A percentile compares a stretch with the other conserved stretches of the same genome.
Evolutionary conservation across 106 monocot species (phyloP).

Genomic region (Allium cepa): DNA sequence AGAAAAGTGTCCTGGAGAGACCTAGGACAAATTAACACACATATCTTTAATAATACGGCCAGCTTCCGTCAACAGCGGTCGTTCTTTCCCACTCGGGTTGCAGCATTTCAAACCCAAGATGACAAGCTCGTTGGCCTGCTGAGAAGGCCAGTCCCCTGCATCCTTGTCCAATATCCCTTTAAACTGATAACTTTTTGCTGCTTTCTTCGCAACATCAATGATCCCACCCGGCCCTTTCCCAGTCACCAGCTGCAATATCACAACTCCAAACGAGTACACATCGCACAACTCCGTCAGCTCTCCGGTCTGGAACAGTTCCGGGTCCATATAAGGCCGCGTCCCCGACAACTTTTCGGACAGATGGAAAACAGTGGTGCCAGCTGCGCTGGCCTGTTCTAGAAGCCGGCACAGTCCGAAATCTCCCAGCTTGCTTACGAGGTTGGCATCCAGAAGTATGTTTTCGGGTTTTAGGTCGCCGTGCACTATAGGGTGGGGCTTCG

Average conservation of each 20-base stretch:
- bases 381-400: constrained; percentile 8
- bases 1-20: no score
- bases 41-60: no score
- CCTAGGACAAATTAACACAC: no score
- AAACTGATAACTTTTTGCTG: constrained; percentile 16
- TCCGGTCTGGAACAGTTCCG: constrained; percentile 34
- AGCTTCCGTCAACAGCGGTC: constrained; percentile 2
- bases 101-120: constrained; percentile 30
- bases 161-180: constrained; percentile 29
- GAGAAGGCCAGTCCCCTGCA: constrained; percentile 49
- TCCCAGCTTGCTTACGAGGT: constrained; percentile 42
- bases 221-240: constrained; percentile 36
- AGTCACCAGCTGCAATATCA: constrained; percentile 35
- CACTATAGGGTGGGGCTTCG: constrained; percentile 36
- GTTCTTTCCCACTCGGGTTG: constrained; percentile 22
- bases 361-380: constrained; percentile 7
- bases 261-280: constrained; percentile 47
- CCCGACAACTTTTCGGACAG: constrained; percentile 19
- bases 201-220: constrained; percentile 27
- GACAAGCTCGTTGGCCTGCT: constrained; percentile 30
- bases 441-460: constrained; percentile 43
- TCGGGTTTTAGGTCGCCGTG: constrained; percentile 42
- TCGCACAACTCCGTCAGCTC: constrained; percentile 37
- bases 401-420: constrained; percentile 37
- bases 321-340: constrained; percentile 33